These are phyloP conservation scores for Rhizoclosmatium globosum DNA, from an alignment of 192 early-diverging fungal species.

Conservation along the genomic window DNA sequence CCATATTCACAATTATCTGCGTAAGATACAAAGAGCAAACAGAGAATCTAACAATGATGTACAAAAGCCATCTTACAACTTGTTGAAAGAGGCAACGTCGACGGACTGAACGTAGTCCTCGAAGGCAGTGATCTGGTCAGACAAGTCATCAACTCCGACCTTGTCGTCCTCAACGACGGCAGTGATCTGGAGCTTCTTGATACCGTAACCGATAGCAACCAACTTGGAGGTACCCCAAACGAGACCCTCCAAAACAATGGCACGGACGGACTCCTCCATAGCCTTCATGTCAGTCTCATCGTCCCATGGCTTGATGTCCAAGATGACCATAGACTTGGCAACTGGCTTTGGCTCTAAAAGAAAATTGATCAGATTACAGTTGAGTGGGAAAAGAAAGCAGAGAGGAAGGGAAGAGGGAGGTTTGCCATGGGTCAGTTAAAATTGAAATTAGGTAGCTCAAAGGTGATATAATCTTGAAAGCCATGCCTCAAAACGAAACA, in stretches of 20 bases:
- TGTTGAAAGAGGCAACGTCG: conserved; percentile 39
- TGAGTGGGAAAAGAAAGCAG: background rate
- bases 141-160: conserved; percentile 85
- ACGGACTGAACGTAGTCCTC: conserved; percentile 86
- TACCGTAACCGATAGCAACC: conserved; percentile 89
- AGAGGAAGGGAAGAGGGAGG: conserved; percentile 6
- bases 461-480: conserved; percentile 22
- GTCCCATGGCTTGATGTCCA: conserved; percentile 99
- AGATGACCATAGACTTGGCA: conserved; percentile 92
- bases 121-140: conserved; percentile 76
- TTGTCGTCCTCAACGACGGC: conserved; percentile 93
- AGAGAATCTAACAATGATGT: too few relatives aligned
- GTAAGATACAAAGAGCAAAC: too few relatives aligned
- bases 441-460: conserved; percentile 44
- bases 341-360: conserved; percentile 71
- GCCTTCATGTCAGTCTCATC: conserved; percentile 89
- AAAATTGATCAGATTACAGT: conserved; percentile 10
- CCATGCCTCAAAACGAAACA: conserved; percentile 32
- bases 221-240: conserved; percentile 84
- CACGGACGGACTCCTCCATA: conserved; percentile 75
- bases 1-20: too few relatives aligned
- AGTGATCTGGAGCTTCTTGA: conserved; percentile 96
- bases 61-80: conserved; percentile 27
- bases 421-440: conserved; percentile 40
- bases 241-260: conserved; percentile 87